phyloP scores from a whole-genome alignment of 2,329 filamentous ascomycete genomes.

The Ceratocystis smalleyi region DNA sequence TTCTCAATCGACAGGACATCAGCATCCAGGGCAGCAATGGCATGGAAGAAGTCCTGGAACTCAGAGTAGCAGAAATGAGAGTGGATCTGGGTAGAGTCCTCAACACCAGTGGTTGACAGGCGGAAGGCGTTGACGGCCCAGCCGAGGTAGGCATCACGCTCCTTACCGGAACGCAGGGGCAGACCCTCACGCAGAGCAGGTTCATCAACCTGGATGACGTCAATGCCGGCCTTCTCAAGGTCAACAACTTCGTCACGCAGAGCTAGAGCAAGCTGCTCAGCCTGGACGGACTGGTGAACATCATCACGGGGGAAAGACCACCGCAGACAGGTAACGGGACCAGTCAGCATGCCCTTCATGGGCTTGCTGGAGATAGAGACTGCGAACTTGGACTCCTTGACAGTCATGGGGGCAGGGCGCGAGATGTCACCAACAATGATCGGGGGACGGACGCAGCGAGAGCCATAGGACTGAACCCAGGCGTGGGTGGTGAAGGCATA shows the following conservation, averaged over 20 bases:
- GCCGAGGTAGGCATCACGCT: conserved; percentile 89
- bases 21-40: conserved; percentile 92
- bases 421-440: conserved; percentile 99
- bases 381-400: conserved; percentile 99
- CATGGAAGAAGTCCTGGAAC: conserved; percentile 99
- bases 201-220: conserved; percentile 98
- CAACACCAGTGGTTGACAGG: conserved; percentile 80
- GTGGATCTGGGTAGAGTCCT: conserved; percentile 97
- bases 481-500: conserved; percentile 98
- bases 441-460: conserved; percentile 91
- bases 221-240: conserved; percentile 90
- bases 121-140: conserved; percentile 99
- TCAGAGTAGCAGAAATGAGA: conserved; percentile 99
- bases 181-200: conserved; percentile 98
- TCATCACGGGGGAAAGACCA: conserved; percentile 99
- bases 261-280: conserved; percentile 93
- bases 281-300: conserved; percentile 97
- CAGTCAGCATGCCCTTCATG: conserved; percentile 99
- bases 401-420: conserved; percentile 90
- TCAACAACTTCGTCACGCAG: conserved; percentile 97
- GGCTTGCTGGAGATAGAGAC: conserved; percentile 93
- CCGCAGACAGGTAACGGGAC: conserved; percentile 93
- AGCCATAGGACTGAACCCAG: conserved; percentile 98
- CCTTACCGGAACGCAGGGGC: conserved; percentile 79
- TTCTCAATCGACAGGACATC: conserved; percentile 99